Evolutionary conservation across 2,329 filamentous ascomycete genomes (phyloP).

Genomic region (Penicillium sp.): DNA sequence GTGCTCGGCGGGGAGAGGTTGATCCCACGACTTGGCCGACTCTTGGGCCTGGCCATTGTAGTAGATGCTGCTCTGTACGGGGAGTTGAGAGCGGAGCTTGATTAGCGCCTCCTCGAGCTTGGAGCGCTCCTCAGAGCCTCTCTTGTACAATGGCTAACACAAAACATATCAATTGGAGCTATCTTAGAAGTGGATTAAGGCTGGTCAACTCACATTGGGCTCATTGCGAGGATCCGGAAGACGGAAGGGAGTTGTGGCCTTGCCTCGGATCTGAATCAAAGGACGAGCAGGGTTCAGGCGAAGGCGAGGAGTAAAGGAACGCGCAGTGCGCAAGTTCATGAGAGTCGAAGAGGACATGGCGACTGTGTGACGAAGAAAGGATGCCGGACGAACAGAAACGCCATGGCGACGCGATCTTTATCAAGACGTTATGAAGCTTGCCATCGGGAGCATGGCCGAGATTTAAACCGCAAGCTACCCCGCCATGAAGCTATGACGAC

Average conservation of each 20-base stretch:
- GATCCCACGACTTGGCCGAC: constrained; percentile 28
- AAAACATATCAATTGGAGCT: not conserved
- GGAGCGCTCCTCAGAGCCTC: constrained; percentile 38
- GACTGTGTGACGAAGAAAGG: not conserved
- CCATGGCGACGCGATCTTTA: constrained; percentile 11
- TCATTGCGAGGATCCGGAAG: constrained; percentile 39
- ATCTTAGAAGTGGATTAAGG: not conserved
- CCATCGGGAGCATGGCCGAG: constrained; percentile 16
- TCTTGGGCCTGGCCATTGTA: constrained; percentile 34
- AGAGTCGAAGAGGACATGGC: constrained; percentile 24
- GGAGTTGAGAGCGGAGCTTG: constrained; percentile 38
- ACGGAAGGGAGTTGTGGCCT: constrained; percentile 35
- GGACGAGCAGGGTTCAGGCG: constrained; percentile 13
- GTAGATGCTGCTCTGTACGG: constrained; percentile 35
- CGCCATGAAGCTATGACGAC: constrained; percentile 15
- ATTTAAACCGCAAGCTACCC: constrained; percentile 8
- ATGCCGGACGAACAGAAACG: not conserved
- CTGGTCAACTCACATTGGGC: constrained; percentile 37
- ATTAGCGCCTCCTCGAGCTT: constrained; percentile 37
- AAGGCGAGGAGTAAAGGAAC: constrained; percentile 17
- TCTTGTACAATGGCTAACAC: constrained; percentile 30
- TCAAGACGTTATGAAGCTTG: not conserved
- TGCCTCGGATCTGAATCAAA: constrained; percentile 23
- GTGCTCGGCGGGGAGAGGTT: constrained; percentile 36
- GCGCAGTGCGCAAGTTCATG: constrained; percentile 22